Percentiles rank a stretch among this genome's conserved stretches.
These are phyloP conservation scores for Singerocomus rubriflavus DNA, from an alignment of 1,284 basidiomycete genomes.

Conservation along the genomic window DNA sequence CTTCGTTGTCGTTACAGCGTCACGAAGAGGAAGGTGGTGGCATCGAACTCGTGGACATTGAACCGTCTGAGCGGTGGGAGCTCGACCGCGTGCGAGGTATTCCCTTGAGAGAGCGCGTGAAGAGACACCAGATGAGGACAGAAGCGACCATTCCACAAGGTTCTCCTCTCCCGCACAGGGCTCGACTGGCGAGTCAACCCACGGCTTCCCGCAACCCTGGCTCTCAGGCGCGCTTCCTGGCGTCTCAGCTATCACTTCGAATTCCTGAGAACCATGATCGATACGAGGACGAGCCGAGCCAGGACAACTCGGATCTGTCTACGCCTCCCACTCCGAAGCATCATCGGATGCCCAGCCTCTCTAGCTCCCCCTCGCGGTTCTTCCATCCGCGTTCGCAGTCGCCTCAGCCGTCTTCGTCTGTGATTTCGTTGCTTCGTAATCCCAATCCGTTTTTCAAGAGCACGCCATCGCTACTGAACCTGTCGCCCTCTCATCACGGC, in stretches of 20 bases:
- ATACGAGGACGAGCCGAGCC: conserved; percentile 31
- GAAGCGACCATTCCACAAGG: conserved; percentile 4
- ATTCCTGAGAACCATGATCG: conserved; percentile 32
- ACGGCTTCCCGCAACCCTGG: conserved; percentile 28
- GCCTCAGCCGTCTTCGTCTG: conserved; percentile 34
- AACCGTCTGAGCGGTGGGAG: conserved; percentile 32
- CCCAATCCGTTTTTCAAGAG: conserved; percentile 37
- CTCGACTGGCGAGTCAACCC: conserved; percentile 32
- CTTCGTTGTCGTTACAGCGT: conserved; percentile 14
- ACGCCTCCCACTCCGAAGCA: conserved; percentile 33
- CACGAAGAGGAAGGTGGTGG: conserved; percentile 28
- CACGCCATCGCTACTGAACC: conserved; percentile 28
- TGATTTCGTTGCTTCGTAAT: conserved; percentile 34
- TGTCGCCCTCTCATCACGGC: conserved; percentile 34
- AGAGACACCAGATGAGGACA: conserved; percentile 23
- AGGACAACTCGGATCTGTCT: conserved; percentile 32
- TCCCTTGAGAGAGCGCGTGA: conserved; percentile 30
- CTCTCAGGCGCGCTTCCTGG: conserved; percentile 31
- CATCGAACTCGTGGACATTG: conserved; percentile 32
- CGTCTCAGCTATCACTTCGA: conserved; percentile 33
- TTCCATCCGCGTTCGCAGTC: conserved; percentile 32
- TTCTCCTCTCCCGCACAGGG: conserved; percentile 18
- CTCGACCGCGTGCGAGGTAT: conserved; percentile 30
- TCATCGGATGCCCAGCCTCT: conserved; percentile 30
- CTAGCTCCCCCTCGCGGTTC: conserved; percentile 31